Base-by-base conservation (phyloP, 179 eudicot genomes). In the Silene noctiflora region DNA sequence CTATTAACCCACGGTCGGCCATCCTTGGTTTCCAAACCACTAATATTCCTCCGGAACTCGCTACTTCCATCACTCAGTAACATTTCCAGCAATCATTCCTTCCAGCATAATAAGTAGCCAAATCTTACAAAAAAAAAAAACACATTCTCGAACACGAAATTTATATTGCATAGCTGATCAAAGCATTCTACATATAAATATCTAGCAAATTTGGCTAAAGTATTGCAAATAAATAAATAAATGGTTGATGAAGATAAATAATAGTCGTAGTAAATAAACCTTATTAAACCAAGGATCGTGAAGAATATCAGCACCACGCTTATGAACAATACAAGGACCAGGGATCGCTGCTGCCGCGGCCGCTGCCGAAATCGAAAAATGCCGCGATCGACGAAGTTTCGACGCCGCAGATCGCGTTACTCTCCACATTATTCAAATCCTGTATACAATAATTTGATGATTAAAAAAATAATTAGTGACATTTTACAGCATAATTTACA, bases 231-330 rank as follows among this genome's bases (percentile, higher is more conserved):
- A 44, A 17, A 55, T 55, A 55, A 55, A 17, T 16, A 55, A 55
- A 55, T 53, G 6, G 4, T 53, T 16, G 58, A 53, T 53, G 10
- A 39, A 39, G 51, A 44, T 44, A 44, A 2, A 44, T 44, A 29
- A 31, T 1, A 67, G 0, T n/a, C n/a, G n/a, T n/a, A n/a, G n/a
- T n/a, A n/a, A n/a, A n/a, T 0, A 4, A 33, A 95, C 99, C 99
- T 96, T 96, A 70, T 96, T 96, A 76, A 93, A 93, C 99, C 99
- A 96, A 1, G 99, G 99, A 88, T 96, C 99, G 69, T 96, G 99
- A 63, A 96, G 98, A 82, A 96, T 93, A 85, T 96, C 99, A 22
- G 98, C 74, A 1, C 99, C 99, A 22, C 99, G 96, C 87, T 96
- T 96, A 74, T 91, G 98, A 19, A 96, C 96, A 14, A 96, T 93